Base-by-base conservation (phyloP, 345 rosid genomes). In the Abelmoschus esculentus region DNA sequence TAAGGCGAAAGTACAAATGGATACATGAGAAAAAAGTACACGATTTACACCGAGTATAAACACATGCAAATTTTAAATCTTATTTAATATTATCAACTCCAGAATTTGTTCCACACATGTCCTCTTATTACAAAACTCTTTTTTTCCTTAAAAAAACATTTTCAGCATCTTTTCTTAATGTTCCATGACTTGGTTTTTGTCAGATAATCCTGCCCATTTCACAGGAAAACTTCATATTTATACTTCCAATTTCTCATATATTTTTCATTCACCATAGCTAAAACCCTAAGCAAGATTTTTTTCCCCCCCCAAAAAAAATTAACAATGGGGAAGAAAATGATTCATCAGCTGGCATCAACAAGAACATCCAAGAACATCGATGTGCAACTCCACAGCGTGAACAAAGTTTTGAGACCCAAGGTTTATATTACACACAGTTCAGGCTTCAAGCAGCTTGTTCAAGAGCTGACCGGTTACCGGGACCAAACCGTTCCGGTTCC, bases 151-250 rank as follows among this genome's bases (percentile, higher is more conserved):
- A 60, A 32, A n/a, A 32, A 18, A 10, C 72, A 60, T 52, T 71
- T 66, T 59, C 67, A 67, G 72, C 69, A 42, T 61, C 68, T 76
- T 71, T 57, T 66, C 15, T 52, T 71, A n/a, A 53, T 59, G 63
- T 52, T 50, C 61, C 15, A 7, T 42, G 69, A 65, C 61, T 71
- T 57, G 61, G 44, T 34, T 74, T 42, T 29, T 70, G 59, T 61
- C 60, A 38, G 56, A 69, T 6, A 17, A 26, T 26, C 56, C 42
- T 15, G 52, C 18, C 67, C 52, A 63, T 63, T 63, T 63, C 49
- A 5, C 11, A 1, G 14, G 17, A 9, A 67, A 47, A n/a, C 42
- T 67, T 49, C 59, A 49, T 32, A 50, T 50, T 49, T 67, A 63
- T 22, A 46, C 11, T 40, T 50, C 59, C 17, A 13, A 8, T 10